Base-by-base conservation (phyloP, 1,284 basidiomycete genomes). In the Leccinum fallax region DNA sequence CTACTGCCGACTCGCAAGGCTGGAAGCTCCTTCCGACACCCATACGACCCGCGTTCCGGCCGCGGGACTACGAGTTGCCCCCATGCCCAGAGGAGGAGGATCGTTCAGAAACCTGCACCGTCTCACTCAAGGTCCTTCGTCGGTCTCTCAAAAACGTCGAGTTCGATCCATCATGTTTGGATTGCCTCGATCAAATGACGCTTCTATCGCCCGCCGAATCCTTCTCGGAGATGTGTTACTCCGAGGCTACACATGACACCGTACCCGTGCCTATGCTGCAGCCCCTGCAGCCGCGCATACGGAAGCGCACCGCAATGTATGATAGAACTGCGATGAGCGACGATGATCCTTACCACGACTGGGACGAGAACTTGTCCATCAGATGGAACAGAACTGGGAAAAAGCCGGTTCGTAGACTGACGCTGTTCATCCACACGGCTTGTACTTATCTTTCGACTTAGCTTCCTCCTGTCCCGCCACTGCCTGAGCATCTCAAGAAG, bases 291-390 rank as follows among this genome's bases (percentile, higher is more conserved):
- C 72, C 72, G 4, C 72, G 65, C 26, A 71, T 76, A 68, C 75
- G 75, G 53, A 76, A 66, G 48, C 63, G 67, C 40, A 60, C 69
- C 8, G 60, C 64, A 3, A 57, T 64, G n/a, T 74, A 74, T 57
- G 74, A 74, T 52, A 71, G 72, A 60, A 74, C 74, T 5, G 72
- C 72, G 16, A 74, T 70, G 74, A 75, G 72, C 48, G 72, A 74
- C 7, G 72, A 74, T n/a, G 72, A 74, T 62, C 72, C 75, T 4
- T 76, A 71, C 46, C 72, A 74, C 16, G 72, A 74, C 59, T 74
- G 72, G 72, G 72, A 74, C 57, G 72, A 74, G 34, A 75, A 74
- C 58, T 66, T 75, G 63, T 76, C 72, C n/a, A 43, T 75, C 16
- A 66, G 68, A 46, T 58, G 64, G 53, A 34, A 38, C 2, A 38